phyloP scores from a whole-genome alignment of 2,329 filamentous ascomycete genomes.

The Trichoderma asperellum region DNA sequence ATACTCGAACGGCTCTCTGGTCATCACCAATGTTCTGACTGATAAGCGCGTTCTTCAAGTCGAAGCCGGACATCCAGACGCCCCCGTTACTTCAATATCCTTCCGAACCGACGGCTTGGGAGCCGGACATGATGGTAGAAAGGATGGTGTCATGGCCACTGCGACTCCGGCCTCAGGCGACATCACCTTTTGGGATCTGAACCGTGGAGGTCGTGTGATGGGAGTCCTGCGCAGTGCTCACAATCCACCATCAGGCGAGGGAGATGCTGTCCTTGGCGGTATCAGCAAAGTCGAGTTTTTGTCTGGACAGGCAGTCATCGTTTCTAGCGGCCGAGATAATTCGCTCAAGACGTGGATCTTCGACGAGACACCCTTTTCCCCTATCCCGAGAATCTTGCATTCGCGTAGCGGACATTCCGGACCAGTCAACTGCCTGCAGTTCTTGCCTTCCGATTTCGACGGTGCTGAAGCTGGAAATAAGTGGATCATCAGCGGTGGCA shows the following conservation, averaged over 20 bases:
- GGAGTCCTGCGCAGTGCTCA: slow-evolving; percentile 88
- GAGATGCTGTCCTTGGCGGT: slow-evolving; percentile 67
- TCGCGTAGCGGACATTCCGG: slow-evolving; percentile 86
- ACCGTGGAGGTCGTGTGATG: slow-evolving; percentile 82
- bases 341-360: slow-evolving; percentile 96
- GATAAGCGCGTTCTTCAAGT: slow-evolving; percentile 75
- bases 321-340: slow-evolving; percentile 92
- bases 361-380: slow-evolving; percentile 86
- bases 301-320: slow-evolving; percentile 81
- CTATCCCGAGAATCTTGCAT: slow-evolving; percentile 83
- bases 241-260: slow-evolving; percentile 67
- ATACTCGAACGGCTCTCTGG: slow-evolving; percentile 76
- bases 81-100: slow-evolving; percentile 77
- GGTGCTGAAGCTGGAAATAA: slow-evolving; percentile 87
- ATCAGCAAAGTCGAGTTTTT: slow-evolving; percentile 90
- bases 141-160: slow-evolving; percentile 92
- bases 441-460: slow-evolving; percentile 86
- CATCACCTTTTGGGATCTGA: slow-evolving; percentile 95
- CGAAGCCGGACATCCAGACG: slow-evolving; percentile 65
- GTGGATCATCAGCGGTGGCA: slow-evolving; percentile 88
- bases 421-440: slow-evolving; percentile 79
- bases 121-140: slow-evolving; percentile 82
- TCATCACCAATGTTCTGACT: slow-evolving; percentile 79
- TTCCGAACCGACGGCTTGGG: slow-evolving; percentile 90
- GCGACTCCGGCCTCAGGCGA: slow-evolving; percentile 79